Evolutionary conservation across 371 early-diverging fungal species (phyloP), one percentile per base, ranked within the genome.

Genomic region (Mucor piriformis): DNA sequence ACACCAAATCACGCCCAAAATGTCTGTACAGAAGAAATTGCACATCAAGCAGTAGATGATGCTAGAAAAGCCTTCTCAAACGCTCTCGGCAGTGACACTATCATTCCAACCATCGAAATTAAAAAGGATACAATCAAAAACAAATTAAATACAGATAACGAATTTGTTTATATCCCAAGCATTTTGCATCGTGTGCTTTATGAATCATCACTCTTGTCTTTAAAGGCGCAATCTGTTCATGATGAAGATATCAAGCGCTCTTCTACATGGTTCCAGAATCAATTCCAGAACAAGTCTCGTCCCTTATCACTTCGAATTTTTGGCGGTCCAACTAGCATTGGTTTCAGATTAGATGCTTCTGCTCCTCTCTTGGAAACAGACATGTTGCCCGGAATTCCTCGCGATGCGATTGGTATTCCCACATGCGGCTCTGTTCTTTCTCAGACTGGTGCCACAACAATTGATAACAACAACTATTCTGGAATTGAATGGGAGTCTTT

Each of bases 161-260:
- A 83, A 5, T 76, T 88, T 21, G 81, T 80, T 5, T 86, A 84
- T 61, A 77, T 88, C 23, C 87, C 86, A 4, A 81, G 78, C 43
- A 69, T 86, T 44, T 70, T 91, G 29, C 84, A 89, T 65, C 79
- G 88, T 56, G 81, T 89, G 52, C 69, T 90, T 33, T 89, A 83
- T 57, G 88, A 89, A 66, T 77, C 88, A 12, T 73, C 83, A 48
- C 74, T 84, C 37, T 72, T 87, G 34, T 81, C 89, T 0, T 63
- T 90, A 53, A 69, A 67, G 10, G 69, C 78, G 1, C 75, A 83
- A 37, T 67, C 79, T 49, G 69, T 86, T 58, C 78, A 81, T 11
- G 75, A 83, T 37, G 85, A 86, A 42, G 78, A 78, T 73, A 50
- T 67, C 74, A 44, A 79, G 70, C 47, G 73, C 73, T 44, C 80